Evolutionary conservation across 2,329 filamentous ascomycete genomes (phyloP), one percentile per base, ranked within the genome.

Genomic region (Purpureocillium takamizusanense): DNA sequence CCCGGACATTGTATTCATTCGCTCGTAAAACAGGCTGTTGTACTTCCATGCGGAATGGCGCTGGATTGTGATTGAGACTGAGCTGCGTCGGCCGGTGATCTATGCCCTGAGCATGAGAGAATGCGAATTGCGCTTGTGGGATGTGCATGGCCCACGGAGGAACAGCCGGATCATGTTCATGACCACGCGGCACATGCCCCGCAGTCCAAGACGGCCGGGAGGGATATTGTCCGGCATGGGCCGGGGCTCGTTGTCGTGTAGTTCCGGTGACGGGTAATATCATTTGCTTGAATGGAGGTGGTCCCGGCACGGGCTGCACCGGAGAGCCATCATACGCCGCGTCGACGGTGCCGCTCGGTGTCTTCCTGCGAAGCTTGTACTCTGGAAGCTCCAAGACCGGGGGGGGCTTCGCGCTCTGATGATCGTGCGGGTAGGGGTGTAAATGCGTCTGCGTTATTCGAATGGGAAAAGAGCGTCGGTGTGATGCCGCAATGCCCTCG

Each of bases 291-390:
- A 78, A 68, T 2, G 86, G 81, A 29, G 85, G 86, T 6, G 83
- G 82, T 29, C 84, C 83, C 28, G 81, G 77, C 9, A 74, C 78
- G 50, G 82, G 77, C 53, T 87, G 83, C 16, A 81, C 72, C 2
- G 81, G 79, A 5, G 85, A 86, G 25, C 85, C 87, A 69, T 97
- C 89, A 54, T 95, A 95, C 10, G 87, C 88, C 38, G 86, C 87
- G 47, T 90, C 83, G 44, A 97, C 74, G 29, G 88, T 95, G n/a
- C 90, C 92, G 53, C 82, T 90, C 4, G 90, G 92, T 8, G 90
- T 97, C 61, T 97, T 97, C 48, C 90, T 78, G 47, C 90, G 79
- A 40, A 95, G 69, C 50, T 86, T 84, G 59, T 61, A 57, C 39
- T 61, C 58, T 43, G 50, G 43, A 30, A 52, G 41, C 46, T 55